Evolutionary conservation across 192 early-diverging fungal species (phyloP), one percentile per base, ranked within the genome.

Genomic region (Backusella parvicylindrica): DNA sequence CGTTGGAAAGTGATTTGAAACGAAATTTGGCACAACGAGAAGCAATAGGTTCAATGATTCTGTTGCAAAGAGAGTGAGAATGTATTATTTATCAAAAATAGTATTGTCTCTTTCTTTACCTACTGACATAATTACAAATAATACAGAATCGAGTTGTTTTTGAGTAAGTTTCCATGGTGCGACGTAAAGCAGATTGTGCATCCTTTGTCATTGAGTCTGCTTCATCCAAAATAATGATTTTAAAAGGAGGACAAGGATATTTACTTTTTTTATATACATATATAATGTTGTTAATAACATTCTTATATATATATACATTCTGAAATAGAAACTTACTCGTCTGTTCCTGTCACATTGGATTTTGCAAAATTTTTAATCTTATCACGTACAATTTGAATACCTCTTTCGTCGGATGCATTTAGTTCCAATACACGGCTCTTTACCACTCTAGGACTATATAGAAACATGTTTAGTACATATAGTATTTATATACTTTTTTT

Each of bases 341-440:
- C 77, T 33, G 71, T 80, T 7, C 74, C 72, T 18, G 86, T 80
- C 18, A 96, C 91, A 0, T 87, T 88, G 0, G 88, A 79, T 38
- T 92, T 84, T 7, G 97, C 95, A 91, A 98, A 99, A 70, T 92
- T 94, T 79, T 98, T 98, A 47, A 99, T 89, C 68, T 97, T 98
- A 36, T 93, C 94, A 41, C 97, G 89, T 37, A 99, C 89, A 40
- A 98, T 90, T 16, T 92, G 84, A 53, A 99, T 99, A n/a, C 97
- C 97, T 40, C 96, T 93, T 85, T 99, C 97, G 77, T 99, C 96
- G 0, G 96, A 97, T 2, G 97, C 97, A 82, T 99, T 99, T 30
- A 99, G 84, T 81, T 99, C 97, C 9, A 98, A 86, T 1, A 98
- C 92, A 30, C 97, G 89, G 30, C 84, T 79, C 73, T 89, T 92